Base-by-base conservation (phyloP, 176 grass and related monocot genomes). In the Bromus sterilis region DNA sequence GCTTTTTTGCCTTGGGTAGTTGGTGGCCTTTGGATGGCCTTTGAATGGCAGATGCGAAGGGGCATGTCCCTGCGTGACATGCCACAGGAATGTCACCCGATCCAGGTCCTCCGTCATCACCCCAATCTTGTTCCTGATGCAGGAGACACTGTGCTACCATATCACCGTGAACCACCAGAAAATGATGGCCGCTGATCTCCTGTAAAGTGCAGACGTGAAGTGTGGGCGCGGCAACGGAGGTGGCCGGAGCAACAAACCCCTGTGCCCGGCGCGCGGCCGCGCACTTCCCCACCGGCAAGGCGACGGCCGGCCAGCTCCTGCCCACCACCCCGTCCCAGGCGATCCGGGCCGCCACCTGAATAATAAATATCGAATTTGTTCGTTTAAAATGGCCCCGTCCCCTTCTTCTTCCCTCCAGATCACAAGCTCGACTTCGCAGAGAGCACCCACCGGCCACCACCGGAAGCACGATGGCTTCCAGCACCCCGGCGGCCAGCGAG, bases 381-480 rank as follows among this genome's bases (percentile, higher is more conserved):
- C 56, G 5, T 3, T 13, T 15, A 29, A 40, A 28, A 43, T 70
- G 39, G 23, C 41, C 41, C 25, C 3, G 69, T 15, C 36, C 23
- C 15, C 40, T 29, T 0, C 41, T 31, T 29, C 6, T 46, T 4
- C 6, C 3, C 24, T 49, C 20, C 40, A 18, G 4, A 10, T 23
- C 41, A 7, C 41, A 1, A 11, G 7, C 33, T 16, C n/a, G 24
- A 58, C 32, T 18, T 39, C 46, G 23, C 71, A 1, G 28, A 31
- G 40, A 6, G 55, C 31, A 7, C 8, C 59, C 41, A 11, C 42
- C 71, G 21, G 5, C 59, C 41, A 11, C 42, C 71, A 21, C 55
- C 55, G 29, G 48, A 53, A n/a, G n/a, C n/a, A n/a, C n/a, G n/a
- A 53, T 53, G 48, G 48, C 84, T 56, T 86, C 90, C 39, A 10